phyloP scores from a whole-genome alignment of 2,329 filamentous ascomycete genomes.

The Pleomassaria siparia region DNA sequence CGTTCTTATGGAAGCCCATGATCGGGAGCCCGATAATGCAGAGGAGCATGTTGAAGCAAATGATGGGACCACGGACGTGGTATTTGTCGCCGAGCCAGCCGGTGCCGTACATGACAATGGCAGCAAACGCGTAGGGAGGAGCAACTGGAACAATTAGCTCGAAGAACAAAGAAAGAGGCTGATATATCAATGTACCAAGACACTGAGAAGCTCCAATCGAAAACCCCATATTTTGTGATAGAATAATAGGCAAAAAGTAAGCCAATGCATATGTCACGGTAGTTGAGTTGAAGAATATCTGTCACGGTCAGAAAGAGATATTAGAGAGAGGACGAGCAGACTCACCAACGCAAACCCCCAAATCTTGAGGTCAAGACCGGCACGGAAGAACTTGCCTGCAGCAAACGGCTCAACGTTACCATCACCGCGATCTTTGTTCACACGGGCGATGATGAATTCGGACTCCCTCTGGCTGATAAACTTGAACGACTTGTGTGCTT shows the following conservation, averaged over 20 bases:
- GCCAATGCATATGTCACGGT: constrained; percentile 74
- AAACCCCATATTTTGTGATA: constrained; percentile 65
- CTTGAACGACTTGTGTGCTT: constrained; percentile 43
- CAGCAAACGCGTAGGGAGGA: constrained; percentile 40
- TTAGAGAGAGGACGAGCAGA: neutral
- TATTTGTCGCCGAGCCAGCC: constrained; percentile 69
- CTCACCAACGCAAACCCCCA: constrained; percentile 54
- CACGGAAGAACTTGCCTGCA: constrained; percentile 50
- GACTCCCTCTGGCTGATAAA: constrained; percentile 52
- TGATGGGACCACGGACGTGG: constrained; percentile 65
- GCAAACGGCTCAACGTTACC: constrained; percentile 52
- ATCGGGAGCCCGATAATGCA: constrained; percentile 70
- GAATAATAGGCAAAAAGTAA: constrained; percentile 78
- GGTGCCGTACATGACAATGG: constrained; percentile 50
- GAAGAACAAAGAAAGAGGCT: constrained; percentile 35
- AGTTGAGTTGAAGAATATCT: constrained; percentile 63
- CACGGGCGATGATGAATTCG: constrained; percentile 52
- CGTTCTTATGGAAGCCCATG: constrained; percentile 65
- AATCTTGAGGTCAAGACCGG: constrained; percentile 54
- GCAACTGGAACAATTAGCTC: constrained; percentile 62
- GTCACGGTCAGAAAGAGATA: constrained; percentile 13
- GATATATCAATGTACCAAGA: constrained; percentile 57
- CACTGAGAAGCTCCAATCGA: constrained; percentile 65
- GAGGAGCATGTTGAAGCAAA: constrained; percentile 66
- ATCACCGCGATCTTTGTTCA: constrained; percentile 57